These are phyloP conservation scores for Ampelomyces quisqualis DNA, from an alignment of 2,329 filamentous ascomycete genomes.

Conservation along the genomic window DNA sequence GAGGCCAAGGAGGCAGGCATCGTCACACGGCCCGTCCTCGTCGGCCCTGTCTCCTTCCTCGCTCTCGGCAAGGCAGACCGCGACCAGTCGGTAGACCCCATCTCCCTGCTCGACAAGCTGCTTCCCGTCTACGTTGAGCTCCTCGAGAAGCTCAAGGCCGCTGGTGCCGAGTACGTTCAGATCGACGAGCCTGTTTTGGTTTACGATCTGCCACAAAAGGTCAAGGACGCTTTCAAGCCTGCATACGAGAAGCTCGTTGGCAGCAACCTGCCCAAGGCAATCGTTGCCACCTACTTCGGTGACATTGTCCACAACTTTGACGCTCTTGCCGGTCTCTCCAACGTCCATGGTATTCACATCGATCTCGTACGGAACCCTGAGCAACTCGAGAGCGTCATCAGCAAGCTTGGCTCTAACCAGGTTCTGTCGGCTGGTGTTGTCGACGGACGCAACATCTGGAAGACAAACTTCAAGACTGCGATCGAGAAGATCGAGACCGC, in stretches of 20 bases:
- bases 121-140: slow-evolving; percentile 94
- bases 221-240: slow-evolving; percentile 97
- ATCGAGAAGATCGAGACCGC: slow-evolving; percentile 89
- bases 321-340: slow-evolving; percentile 70
- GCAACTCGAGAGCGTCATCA: slow-evolving; percentile 84
- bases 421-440: slow-evolving; percentile 94
- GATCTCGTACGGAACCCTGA: slow-evolving; percentile 98
- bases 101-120: slow-evolving; percentile 89
- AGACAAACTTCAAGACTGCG: slow-evolving; percentile 97
- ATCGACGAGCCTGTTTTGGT: slow-evolving; percentile 98
- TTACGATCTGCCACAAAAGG: slow-evolving; percentile 84
- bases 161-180: slow-evolving; percentile 94
- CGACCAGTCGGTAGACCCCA: slow-evolving; percentile 87
- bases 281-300: slow-evolving; percentile 97
- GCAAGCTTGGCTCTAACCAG: slow-evolving; percentile 83
- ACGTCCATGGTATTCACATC: slow-evolving; percentile 82
- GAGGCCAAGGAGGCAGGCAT: slow-evolving; percentile 98
- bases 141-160: slow-evolving; percentile 87
- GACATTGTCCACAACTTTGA: slow-evolving; percentile 99
- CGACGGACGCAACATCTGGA: slow-evolving; percentile 99
- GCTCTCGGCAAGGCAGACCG: slow-evolving; percentile 97
- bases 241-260: slow-evolving; percentile 88
- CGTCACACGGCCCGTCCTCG: slow-evolving; percentile 85
- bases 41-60: slow-evolving; percentile 97
- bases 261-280: slow-evolving; percentile 79